Evolutionary conservation across 2,329 filamentous ascomycete genomes (phyloP), one percentile per base, ranked within the genome.

Genomic region (Akanthomyces lecanii): DNA sequence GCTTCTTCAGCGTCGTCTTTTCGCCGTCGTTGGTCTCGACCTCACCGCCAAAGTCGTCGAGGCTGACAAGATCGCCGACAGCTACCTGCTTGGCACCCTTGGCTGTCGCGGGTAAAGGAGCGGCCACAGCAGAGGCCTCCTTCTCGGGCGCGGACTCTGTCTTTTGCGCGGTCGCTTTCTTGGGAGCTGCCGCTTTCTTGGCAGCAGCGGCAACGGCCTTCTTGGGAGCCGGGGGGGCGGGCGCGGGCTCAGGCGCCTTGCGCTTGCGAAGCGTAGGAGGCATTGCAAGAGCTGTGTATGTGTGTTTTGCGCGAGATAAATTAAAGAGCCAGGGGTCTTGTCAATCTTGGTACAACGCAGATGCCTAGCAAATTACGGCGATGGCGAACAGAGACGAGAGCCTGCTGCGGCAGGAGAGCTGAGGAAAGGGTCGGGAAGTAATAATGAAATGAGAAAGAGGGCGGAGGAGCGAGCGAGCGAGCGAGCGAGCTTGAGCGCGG

Each of bases 1-100:
- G 86, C 69, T 87, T 81, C 78, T 91, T 89, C 64, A 99, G 80
- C 1, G 87, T 92, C 6, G 89, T 92, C 78, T 89, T 90, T 61
- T 82, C 79, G 70, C 92, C 92, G 67, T 96, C 91, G 68, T 98
- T 87, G 66, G 89, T 95, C 80, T 95, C 86, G 66, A 99, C 79
- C 72, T 95, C 88, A 66, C 85, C 85, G 67, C 86, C 86, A 70
- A 89, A 88, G 64, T 75, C 79, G 48, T 85, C 82, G 52, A 88
- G 80, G 30, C 40, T 14, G 68, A 89, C 79, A 61, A 77, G 76
- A 61, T 84, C 79, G 70, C 85, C 86, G 62, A 84, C 82, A 42
- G 77, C 78, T 53, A 81, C 77, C 71, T 81, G 79, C 53, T 71
- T 71, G 52, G 55, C 60, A 40, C 62, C 59, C 64, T 71, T 69